These are phyloP conservation scores for Leucosporidium yakuticum DNA, from an alignment of 768 basidiomycete species.

Conservation along the genomic window DNA sequence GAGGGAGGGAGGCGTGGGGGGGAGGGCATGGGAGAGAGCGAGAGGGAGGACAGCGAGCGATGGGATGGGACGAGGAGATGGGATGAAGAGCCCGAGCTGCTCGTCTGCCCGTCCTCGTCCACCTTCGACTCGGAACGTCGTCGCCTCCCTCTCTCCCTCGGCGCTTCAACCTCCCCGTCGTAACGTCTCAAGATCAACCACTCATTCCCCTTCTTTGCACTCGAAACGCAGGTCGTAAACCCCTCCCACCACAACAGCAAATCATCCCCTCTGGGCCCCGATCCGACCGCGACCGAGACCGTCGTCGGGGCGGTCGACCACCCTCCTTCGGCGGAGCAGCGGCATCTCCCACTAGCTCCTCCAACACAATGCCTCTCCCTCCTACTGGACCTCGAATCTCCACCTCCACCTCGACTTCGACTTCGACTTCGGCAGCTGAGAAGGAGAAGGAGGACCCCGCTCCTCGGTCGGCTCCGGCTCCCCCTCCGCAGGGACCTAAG, in stretches of 20 bases:
- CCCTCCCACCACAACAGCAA: not conserved
- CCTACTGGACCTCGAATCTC: not conserved
- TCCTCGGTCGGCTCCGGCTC: no score
- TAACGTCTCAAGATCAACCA: not conserved
- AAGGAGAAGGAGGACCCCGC: not conserved
- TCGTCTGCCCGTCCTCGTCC: no score
- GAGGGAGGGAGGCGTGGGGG: no score
- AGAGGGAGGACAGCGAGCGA: no score
- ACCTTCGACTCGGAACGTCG: no score
- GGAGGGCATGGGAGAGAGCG: no score
- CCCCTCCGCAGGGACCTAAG: not conserved
- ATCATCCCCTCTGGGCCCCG: not conserved
- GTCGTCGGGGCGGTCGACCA: not conserved
- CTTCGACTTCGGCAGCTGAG: not conserved
- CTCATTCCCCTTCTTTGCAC: not conserved
- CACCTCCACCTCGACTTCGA: not conserved
- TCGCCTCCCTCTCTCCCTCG: no score
- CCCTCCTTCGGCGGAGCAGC: not conserved
- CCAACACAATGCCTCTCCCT: not conserved
- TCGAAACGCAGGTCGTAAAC: not conserved
- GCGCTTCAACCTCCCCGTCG: no score
- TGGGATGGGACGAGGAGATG: no score
- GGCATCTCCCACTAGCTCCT: not conserved
- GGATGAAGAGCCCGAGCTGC: no score
- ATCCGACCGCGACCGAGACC: not conserved